phyloP scores from a whole-genome alignment of 768 basidiomycete genomes.

The Inosperma sp. region DNA sequence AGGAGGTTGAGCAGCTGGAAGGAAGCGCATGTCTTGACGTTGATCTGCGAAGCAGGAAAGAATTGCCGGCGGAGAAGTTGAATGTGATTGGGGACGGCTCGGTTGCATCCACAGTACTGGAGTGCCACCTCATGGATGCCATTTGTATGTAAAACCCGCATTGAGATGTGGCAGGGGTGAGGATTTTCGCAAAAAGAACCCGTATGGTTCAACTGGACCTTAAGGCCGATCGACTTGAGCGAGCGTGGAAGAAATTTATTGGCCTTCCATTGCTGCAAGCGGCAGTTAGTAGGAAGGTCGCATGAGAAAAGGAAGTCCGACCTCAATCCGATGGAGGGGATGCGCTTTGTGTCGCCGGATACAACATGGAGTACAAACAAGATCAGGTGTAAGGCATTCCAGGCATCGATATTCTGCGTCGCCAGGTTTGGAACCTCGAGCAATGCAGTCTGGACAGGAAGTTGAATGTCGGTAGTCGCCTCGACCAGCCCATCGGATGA shows the following conservation, averaged over 20 bases:
- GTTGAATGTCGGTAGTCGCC: too few species aligned
- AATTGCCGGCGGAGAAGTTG: conserved; percentile 3
- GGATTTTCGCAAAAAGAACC: background rate
- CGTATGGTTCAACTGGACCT: background rate
- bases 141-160: conserved; percentile 1
- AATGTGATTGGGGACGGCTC: background rate
- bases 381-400: background rate
- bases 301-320: background rate
- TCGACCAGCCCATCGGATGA: too few species aligned
- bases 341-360: background rate
- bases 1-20: background rate
- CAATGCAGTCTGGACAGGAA: too few species aligned
- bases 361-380: conserved; percentile 1
- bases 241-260: background rate
- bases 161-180: background rate
- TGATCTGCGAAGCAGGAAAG: background rate
- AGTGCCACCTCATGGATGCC: conserved; percentile 2
- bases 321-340: conserved; percentile 6
- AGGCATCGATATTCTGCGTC: too few species aligned
- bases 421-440: too few species aligned
- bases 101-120: conserved; percentile 1
- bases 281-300: background rate
- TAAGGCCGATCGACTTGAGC: background rate
- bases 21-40: too few species aligned
- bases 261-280: background rate